Conservation (phyloP, 148 eudicot species). For the Nepenthes mirabilis region DNA sequence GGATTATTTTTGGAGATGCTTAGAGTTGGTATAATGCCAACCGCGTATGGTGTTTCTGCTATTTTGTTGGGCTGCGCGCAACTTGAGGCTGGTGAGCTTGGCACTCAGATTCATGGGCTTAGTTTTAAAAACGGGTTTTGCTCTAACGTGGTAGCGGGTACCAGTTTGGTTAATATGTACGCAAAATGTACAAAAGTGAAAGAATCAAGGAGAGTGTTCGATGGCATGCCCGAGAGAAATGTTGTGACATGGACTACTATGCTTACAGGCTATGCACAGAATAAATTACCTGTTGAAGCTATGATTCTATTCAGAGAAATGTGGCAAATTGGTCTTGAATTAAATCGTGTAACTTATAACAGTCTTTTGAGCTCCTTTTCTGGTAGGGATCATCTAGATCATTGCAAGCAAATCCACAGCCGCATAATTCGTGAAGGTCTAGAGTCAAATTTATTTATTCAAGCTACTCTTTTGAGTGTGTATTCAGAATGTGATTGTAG, state of each 20-base stretch:
- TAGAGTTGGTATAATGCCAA: slow-evolving; percentile 11
- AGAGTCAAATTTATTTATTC: slow-evolving; percentile 22
- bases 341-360: slow-evolving; percentile 31
- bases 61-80: slow-evolving; percentile 33
- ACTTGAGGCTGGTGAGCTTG: slow-evolving; percentile 19
- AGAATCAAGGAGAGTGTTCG: slow-evolving; percentile 31
- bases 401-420: slow-evolving; percentile 43
- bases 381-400: slow-evolving; percentile 26
- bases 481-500: slow-evolving; percentile 35
- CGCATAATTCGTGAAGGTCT: slow-evolving; percentile 29
- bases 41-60: slow-evolving; percentile 24
- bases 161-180: slow-evolving; percentile 44
- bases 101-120: slow-evolving; percentile 39
- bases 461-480: slow-evolving; percentile 26
- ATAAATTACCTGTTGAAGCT: slow-evolving; percentile 26
- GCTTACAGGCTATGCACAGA: slow-evolving; percentile 33
- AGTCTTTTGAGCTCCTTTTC: slow-evolving; percentile 40
- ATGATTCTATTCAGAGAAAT: slow-evolving; percentile 37
- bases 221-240: slow-evolving; percentile 32
- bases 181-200: slow-evolving; percentile 29
- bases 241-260: slow-evolving; percentile 41
- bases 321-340: slow-evolving; percentile 20
- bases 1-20: slow-evolving; percentile 33
- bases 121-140: slow-evolving; percentile 27
- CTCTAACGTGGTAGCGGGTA: slow-evolving; percentile 36